phyloP scores from a whole-genome alignment of 2,329 filamentous ascomycete genomes.

The Monosporascus ibericus region DNA sequence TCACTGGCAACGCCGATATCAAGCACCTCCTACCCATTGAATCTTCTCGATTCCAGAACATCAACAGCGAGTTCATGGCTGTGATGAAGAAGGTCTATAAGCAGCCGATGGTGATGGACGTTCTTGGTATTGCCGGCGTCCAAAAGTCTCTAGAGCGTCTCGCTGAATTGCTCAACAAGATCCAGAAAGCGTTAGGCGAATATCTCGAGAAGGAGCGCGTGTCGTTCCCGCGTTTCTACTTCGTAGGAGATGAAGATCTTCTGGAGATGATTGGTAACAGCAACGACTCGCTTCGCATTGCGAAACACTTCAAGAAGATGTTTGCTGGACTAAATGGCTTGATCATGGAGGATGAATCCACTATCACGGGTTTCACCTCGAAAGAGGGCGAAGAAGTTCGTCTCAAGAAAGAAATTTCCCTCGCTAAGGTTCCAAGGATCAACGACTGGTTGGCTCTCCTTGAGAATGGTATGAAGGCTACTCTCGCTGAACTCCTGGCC shows the following conservation, averaged over 20 bases:
- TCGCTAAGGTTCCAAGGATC: slow-evolving; percentile 91
- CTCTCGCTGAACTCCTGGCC: slow-evolving; percentile 80
- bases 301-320: slow-evolving; percentile 99
- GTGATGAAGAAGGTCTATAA: slow-evolving; percentile 99
- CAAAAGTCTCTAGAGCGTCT: slow-evolving; percentile 94
- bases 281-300: slow-evolving; percentile 91
- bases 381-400: slow-evolving; percentile 88
- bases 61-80: slow-evolving; percentile 97
- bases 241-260: slow-evolving; percentile 96
- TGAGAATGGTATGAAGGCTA: slow-evolving; percentile 89
- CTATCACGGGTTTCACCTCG: slow-evolving; percentile 88
- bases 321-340: slow-evolving; percentile 93
- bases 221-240: slow-evolving; percentile 98
- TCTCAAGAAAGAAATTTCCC: slow-evolving; percentile 84
- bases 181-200: slow-evolving; percentile 96
- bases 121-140: slow-evolving; percentile 89
- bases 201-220: slow-evolving; percentile 97
- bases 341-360: slow-evolving; percentile 81
- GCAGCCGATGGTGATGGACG: slow-evolving; percentile 89
- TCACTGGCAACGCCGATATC: slow-evolving; percentile 97
- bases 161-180: slow-evolving; percentile 96
- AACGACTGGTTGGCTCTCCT: slow-evolving; percentile 97
- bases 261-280: slow-evolving; percentile 99
- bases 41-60: slow-evolving; percentile 95
- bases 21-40: slow-evolving; percentile 96